Conservation (phyloP, 176 grass and related monocot species). For the Chrysopogon serrulatus region DNA sequence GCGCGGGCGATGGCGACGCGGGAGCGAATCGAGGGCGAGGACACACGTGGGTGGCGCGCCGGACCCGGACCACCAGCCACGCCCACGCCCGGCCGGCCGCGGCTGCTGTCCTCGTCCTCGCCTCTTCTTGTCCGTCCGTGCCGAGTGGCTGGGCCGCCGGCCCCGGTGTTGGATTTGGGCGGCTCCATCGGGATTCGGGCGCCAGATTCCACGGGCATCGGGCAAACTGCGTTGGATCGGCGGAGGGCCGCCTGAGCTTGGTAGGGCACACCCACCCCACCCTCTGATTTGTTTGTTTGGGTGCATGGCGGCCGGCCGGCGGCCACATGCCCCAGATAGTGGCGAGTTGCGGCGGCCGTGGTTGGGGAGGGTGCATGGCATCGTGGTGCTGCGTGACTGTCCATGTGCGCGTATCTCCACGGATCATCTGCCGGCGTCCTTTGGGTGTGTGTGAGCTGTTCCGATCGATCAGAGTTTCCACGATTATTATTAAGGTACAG, state of each 20-base stretch:
- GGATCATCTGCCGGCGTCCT: not conserved
- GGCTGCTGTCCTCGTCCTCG: not conserved
- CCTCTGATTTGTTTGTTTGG: not conserved
- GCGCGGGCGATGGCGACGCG: not conserved
- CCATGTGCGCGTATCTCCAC: conserved; percentile 24
- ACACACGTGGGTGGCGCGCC: conserved; percentile 14
- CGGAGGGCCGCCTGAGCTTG: not conserved
- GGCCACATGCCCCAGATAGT: not conserved
- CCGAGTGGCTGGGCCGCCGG: not conserved
- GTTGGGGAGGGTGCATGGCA: not conserved
- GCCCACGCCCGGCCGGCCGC: not conserved
- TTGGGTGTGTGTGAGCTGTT: not conserved
- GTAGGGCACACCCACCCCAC: not conserved
- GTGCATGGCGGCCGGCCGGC: not conserved
- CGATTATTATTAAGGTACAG: not conserved
- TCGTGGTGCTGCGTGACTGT: not conserved
- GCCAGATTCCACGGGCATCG: not conserved
- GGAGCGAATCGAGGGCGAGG: not conserved
- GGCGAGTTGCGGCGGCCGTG: not conserved
- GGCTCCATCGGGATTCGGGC: not conserved
- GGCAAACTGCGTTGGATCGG: not conserved
- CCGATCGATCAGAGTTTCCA: not conserved
- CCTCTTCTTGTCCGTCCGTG: not conserved
- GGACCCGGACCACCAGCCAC: not conserved
- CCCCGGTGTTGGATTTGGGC: not conserved